phyloP scores from a whole-genome alignment of 805 yeast genomes.

The Saccharomycopsis capsularis region DNA sequence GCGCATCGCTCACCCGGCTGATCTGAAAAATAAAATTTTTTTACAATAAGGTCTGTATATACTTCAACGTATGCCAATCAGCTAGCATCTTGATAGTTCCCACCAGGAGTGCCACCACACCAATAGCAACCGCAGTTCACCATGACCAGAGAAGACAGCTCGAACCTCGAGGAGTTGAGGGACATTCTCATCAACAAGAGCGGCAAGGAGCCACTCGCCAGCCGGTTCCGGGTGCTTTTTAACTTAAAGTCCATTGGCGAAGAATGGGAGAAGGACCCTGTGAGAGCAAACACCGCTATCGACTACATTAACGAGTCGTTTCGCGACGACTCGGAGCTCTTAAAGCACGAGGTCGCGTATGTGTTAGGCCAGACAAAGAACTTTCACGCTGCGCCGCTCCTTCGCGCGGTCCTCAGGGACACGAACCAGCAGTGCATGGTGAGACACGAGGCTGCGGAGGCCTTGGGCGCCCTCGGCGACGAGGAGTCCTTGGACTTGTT shows the following conservation, averaged over 20 bases:
- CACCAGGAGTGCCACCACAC: too few relatives aligned
- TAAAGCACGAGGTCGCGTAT: conserved; percentile 97
- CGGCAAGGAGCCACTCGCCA: conserved; percentile 71
- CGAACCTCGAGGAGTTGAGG: conserved; percentile 54
- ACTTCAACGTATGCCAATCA: too few relatives aligned
- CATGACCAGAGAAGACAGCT: conserved; percentile 12
- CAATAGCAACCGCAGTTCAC: too few relatives aligned
- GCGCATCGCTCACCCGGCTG: too few relatives aligned
- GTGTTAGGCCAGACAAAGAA: conserved; percentile 94
- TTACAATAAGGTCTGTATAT: too few relatives aligned
- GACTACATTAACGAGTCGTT: conserved; percentile 83
- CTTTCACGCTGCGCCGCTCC: conserved; percentile 64
- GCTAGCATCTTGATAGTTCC: too few relatives aligned
- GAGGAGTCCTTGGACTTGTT: conserved; percentile 60
- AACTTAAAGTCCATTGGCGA: conserved; percentile 81
- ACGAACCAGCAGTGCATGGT: conserved; percentile 85
- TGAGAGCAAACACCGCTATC: conserved; percentile 58
- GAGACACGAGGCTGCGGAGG: conserved; percentile 99
- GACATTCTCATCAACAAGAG: conserved; percentile 58
- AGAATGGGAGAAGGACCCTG: conserved; percentile 48
- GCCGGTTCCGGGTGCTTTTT: conserved; percentile 90
- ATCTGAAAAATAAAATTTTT: too few relatives aligned
- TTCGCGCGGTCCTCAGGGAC: conserved; percentile 64
- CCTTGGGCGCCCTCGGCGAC: conserved; percentile 93
- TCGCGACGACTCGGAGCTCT: conserved; percentile 71